These are phyloP conservation scores for Aspergillus sojae DNA, from an alignment of 2,329 filamentous ascomycete genomes.

Conservation along the genomic window DNA sequence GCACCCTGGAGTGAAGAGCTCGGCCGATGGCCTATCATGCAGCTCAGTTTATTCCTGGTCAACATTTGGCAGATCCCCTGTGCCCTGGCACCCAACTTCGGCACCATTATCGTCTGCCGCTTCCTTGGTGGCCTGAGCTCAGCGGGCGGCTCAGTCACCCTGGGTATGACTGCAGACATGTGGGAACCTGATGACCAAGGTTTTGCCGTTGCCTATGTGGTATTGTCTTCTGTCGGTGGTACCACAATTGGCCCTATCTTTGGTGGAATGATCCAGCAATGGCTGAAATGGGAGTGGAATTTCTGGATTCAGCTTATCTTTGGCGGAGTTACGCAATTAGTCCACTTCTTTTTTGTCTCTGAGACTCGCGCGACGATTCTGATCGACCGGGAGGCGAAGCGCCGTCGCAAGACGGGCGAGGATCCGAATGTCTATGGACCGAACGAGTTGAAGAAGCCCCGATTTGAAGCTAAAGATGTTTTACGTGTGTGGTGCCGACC, in stretches of 20 bases:
- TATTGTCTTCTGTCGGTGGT: conserved; percentile 77
- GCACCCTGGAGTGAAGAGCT: conserved; percentile 85
- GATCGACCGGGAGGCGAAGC: conserved; percentile 61
- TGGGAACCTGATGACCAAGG: conserved; percentile 72
- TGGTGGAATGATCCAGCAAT: conserved; percentile 56
- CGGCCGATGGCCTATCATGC: conserved; percentile 75
- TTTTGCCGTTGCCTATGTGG: conserved; percentile 74
- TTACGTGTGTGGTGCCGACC: conserved; percentile 61
- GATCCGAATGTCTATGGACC: conserved; percentile 69
- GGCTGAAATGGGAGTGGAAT: conserved; percentile 62
- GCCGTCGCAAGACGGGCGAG: conserved; percentile 52
- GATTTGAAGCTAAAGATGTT: conserved; percentile 50
- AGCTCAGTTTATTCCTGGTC: conserved; percentile 71
- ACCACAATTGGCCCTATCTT: conserved; percentile 63
- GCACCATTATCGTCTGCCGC: conserved; percentile 67
- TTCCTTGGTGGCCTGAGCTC: conserved; percentile 70
- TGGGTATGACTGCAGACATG: conserved; percentile 75
- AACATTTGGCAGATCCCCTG: conserved; percentile 78
- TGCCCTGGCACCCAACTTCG: conserved; percentile 72
- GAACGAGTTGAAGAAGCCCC: conserved; percentile 50
- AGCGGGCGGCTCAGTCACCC: conserved; percentile 71
- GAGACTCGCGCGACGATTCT: conserved; percentile 62
- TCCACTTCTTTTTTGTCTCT: conserved; percentile 61
- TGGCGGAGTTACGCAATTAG: conserved; percentile 54
- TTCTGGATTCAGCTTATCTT: conserved; percentile 66